Base-by-base conservation (phyloP, 345 rosid genomes). In the Aquilaria malaccensis region DNA sequence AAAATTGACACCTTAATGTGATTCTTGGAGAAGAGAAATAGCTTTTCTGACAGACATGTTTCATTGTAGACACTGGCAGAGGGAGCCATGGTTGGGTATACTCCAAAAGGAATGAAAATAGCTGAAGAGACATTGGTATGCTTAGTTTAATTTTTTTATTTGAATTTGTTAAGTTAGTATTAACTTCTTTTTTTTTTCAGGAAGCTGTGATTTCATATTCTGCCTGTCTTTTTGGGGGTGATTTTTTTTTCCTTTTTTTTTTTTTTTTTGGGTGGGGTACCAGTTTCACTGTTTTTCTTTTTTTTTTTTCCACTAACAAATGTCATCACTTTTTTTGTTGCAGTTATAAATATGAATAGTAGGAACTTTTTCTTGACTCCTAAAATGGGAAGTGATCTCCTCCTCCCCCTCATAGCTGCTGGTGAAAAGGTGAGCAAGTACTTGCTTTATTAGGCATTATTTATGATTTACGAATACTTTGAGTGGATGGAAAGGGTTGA, bases 31-130 rank as follows among this genome's bases (percentile, higher is more conserved):
- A 49, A 9, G 12, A 41, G 6, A 7, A 22, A n/a, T 52, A 57
- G 62, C 55, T 53, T 45, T 13, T 56, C 43, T 47, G 41, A 65
- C 1, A 22, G 22, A 22, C 45, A 74, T 67, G 55, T 60, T 68
- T 66, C 64, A 59, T 51, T 74, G 70, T 77, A 90, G 99, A 81
- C 95, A 10, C 80, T 90, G 30, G 62, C 77, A 55, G 97, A 86
- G 52, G 99, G 97, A 72, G 97, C 97, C 56, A 94, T 94, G 97
- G 50, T 73, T 45, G 93, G 88, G 11, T 70, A 90, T 74, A 83
- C 97, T 41, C 77, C 89, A 46, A 79, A 70, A 67, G 99, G 99
- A 68, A 94, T 90, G 96, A 78, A 94, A 76, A 72, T 94, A 60
- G 99, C 97, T 70, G 86, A 88, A 74, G 89, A 90, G 15, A 74